Evolutionary conservation across 768 basidiomycete genomes (phyloP), one percentile per base, ranked within the genome.

Genomic region (Tricholoma bakamatsutake): DNA sequence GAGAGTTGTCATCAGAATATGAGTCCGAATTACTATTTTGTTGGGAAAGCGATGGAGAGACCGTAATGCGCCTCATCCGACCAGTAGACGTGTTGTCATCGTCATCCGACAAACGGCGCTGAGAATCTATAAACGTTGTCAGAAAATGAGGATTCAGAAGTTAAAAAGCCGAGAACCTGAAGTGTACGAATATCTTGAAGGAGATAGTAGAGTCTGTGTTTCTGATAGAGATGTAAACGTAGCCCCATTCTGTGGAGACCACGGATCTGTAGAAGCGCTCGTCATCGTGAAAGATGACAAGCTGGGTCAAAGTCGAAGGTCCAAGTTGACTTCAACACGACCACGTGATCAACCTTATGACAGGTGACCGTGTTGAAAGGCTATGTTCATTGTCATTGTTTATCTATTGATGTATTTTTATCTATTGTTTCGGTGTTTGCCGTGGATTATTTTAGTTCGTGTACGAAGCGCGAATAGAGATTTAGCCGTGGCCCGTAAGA

Each of bases 231-330:
- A 76, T 13, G 80, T 79, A 62, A 77, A 82, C 17, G 80, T 76
- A 45, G 83, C 81, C 69, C 83, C 84, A 61, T 80, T 80, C 18
- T 78, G 73, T 21, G 84, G 86, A 49, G 87, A 87, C 75, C 84
- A 78, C 18, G 76, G 73, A 60, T 78, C 79, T 55, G 78, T 67
- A 58, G 73, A 69, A 58, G 69, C 62, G 65, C 69, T 74, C 61
- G 71, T 67, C 75, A 75, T 77, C 54, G 57, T 33, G 43, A 50
- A 28, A 45, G 57, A 58, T 59, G 59, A 62, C 56, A 57, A 62
- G 61, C 28, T 13, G 28, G 51, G 9, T n/a, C 40, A 39, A 31
- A 24, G 34, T 21, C 53, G 28, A 43, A 56, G 35, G 18, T 37
- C 34, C 49, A 39, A 31, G 48, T 31, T 50, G 67, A 68, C 24